Percentiles rank a stretch among this genome's conserved stretches.
Evolutionary conservation across 1,284 basidiomycete species (phyloP).

Genomic region (Ceratorhiza oryzae-sativae): DNA sequence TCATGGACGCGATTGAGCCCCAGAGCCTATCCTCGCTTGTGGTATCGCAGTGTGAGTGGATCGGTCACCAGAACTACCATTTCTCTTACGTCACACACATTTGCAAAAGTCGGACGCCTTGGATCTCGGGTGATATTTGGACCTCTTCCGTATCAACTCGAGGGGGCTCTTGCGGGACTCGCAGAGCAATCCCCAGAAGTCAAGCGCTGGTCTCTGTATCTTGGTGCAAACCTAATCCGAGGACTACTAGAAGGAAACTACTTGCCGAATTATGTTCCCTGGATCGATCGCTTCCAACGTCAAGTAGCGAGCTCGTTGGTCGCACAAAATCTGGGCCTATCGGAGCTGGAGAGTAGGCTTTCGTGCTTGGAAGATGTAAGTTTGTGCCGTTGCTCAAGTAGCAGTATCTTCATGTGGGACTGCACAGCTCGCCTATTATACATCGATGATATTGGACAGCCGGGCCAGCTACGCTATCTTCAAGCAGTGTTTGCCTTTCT

Average conservation of each 20-base stretch:
- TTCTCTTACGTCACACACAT: neutral
- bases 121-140: neutral
- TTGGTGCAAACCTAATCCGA: constrained; percentile 6
- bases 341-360: neutral
- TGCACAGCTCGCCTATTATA: neutral
- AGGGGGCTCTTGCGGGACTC: neutral
- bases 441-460: neutral
- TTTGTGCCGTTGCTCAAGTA: too few species aligned
- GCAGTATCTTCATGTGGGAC: too few species aligned
- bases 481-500: neutral
- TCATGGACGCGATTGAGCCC: neutral
- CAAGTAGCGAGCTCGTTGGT: neutral
- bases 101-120: neutral
- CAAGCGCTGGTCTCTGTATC: constrained; percentile 5
- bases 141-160: neutral
- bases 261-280: neutral
- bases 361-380: neutral
- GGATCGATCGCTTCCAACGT: constrained; percentile 22
- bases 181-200: neutral
- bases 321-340: neutral
- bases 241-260: neutral
- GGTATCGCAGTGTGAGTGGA: neutral
- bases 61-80: neutral
- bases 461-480: neutral
- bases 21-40: neutral